These are phyloP conservation scores for Cairneyella variabilis DNA, from an alignment of 495 filamentous ascomycete species.

Conservation along the genomic window DNA sequence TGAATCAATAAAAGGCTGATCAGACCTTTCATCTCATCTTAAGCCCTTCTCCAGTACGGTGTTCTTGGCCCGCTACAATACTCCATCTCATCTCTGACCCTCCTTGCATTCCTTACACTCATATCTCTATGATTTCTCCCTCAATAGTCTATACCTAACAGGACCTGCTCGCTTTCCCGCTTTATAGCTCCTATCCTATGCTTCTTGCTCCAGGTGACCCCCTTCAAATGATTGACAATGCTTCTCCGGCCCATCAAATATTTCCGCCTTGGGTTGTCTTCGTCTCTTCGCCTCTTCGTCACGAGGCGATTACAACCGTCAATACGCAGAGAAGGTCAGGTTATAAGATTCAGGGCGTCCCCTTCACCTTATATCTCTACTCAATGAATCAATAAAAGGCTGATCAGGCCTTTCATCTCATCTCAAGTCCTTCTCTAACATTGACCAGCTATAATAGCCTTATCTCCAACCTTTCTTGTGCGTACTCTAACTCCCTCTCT, in stretches of 20 bases:
- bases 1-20: conserved; percentile 1
- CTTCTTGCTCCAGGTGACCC: too few species aligned
- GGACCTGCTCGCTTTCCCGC: neutral
- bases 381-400: neutral
- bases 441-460: neutral
- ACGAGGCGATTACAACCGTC: neutral
- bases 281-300: too few species aligned
- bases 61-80: too few species aligned
- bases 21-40: too few species aligned
- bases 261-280: too few species aligned
- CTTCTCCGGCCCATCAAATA: too few species aligned
- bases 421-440: neutral
- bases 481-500: neutral
- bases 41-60: too few species aligned
- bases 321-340: neutral
- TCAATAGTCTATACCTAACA: neutral
- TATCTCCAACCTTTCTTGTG: neutral
- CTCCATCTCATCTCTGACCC: too few species aligned
- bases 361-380: neutral
- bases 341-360: neutral
- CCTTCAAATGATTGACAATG: too few species aligned
- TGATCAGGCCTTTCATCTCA: neutral
- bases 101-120: neutral
- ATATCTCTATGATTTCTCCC: neutral
- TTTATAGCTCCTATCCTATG: neutral